Evolutionary conservation across 257 asterid genomes (phyloP), one percentile per base, ranked within the genome.

Genomic region (Jasminum sambac): DNA sequence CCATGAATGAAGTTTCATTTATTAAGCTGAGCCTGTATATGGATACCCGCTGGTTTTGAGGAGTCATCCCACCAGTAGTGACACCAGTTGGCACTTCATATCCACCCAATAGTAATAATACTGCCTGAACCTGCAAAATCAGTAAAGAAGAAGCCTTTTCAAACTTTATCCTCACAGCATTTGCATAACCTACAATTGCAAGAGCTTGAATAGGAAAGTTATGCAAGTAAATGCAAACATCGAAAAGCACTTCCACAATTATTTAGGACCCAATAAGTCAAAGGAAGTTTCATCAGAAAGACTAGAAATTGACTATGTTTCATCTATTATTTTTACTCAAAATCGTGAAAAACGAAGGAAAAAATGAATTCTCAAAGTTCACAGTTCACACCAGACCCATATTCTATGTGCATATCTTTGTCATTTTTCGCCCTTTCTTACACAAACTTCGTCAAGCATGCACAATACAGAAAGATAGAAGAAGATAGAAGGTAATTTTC

Each of bases 41-140:
- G 6, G 72, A 73, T 83, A 95, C 99, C 89, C 89, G 84, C 36
- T 84, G 92, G 76, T 74, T 85, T 73, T 83, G 96, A 44, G 96
- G 72, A 57, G 88, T 74, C 89, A 88, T 81, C 76, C 87, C 95
- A 11, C 84, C 82, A 66, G 85, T 46, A 63, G 97, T 96, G 74
- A 91, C 77, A 36, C 90, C 89, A 8, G 82, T 66, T 50, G 98
- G 98, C 62, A 86, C 91, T 78, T 93, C 98, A 70, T 76, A 84
- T 76, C 96, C 98, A 25, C 98, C 98, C 88, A 93, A 86, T 48
- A 90, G 87, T 64, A 90, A 71, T 72, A 93, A 73, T 72, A 90
- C 98, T 43, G 96, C 96, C 86, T 88, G 98, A 60, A 92, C 96
- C 98, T 89, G 86, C 80, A 70, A 70, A 21, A 66, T 34, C 63